These are phyloP conservation scores for Paecilomyces sp. DNA, from an alignment of 2,329 filamentous ascomycete genomes.

Conservation along the genomic window DNA sequence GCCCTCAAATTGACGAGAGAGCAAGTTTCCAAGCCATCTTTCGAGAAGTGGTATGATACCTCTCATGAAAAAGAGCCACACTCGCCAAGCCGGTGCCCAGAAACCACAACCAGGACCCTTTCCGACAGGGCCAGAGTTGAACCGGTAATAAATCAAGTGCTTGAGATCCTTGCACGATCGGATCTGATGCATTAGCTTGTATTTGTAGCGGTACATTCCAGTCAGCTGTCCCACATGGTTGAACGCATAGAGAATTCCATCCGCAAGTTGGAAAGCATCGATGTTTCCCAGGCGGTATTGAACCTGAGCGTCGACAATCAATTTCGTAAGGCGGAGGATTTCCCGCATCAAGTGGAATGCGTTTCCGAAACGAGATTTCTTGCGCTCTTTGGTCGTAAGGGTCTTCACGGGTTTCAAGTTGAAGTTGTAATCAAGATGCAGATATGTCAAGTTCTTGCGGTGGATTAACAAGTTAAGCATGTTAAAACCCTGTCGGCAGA, in stretches of 20 bases:
- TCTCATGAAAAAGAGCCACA: constrained; percentile 99
- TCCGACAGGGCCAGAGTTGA: constrained; percentile 93
- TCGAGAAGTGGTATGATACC: constrained; percentile 95
- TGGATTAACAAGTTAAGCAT: constrained; percentile 98
- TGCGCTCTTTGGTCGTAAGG: constrained; percentile 94
- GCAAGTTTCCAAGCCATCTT: constrained; percentile 91
- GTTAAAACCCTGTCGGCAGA: constrained; percentile 97
- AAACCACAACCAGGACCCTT: constrained; percentile 98
- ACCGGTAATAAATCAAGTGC: constrained; percentile 98
- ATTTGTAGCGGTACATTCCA: constrained; percentile 99
- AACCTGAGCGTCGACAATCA: constrained; percentile 97
- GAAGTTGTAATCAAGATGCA: constrained; percentile 99
- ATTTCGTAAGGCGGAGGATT: constrained; percentile 88
- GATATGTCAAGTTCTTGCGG: constrained; percentile 94
- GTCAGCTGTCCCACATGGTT: constrained; percentile 98
- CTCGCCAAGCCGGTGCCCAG: constrained; percentile 97
- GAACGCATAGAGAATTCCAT: constrained; percentile 98
- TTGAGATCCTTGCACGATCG: constrained; percentile 98
- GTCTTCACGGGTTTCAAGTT: constrained; percentile 99
- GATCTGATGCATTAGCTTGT: constrained; percentile 99
- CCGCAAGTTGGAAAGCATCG: constrained; percentile 95
- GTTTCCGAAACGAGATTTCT: constrained; percentile 98
- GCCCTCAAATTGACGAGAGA: constrained; percentile 96
- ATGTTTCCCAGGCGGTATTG: constrained; percentile 97
- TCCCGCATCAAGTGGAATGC: constrained; percentile 99